These are phyloP conservation scores for Globisporangium orthogonon DNA, from an alignment of 352 stramenopile genomes.

Conservation along the genomic window DNA sequence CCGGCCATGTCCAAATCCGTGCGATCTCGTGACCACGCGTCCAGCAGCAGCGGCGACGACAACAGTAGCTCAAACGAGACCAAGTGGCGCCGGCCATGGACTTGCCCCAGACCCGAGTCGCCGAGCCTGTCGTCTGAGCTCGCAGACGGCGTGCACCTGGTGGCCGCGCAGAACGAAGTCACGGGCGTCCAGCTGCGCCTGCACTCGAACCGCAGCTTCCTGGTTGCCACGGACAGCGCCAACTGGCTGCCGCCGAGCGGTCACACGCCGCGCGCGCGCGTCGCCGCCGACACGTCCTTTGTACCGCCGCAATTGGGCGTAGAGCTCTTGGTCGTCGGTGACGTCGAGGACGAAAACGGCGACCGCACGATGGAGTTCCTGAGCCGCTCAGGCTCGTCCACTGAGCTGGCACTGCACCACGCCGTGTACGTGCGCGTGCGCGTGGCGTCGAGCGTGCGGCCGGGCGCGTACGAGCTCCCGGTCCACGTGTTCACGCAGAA, in stretches of 20 bases:
- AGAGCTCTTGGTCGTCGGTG: constrained; percentile 48
- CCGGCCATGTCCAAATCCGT: constrained; percentile 45
- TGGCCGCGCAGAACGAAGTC: constrained; percentile 45
- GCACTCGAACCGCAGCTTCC: constrained; percentile 45
- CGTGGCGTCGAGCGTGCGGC: constrained; percentile 21
- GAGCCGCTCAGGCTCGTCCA: constrained; percentile 27
- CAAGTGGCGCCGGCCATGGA: constrained; percentile 29
- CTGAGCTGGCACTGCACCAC: constrained; percentile 26
- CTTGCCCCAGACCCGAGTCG: constrained; percentile 23
- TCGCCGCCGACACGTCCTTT: constrained; percentile 48
- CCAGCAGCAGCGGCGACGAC: constrained; percentile 14
- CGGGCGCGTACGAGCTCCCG: constrained; percentile 57
- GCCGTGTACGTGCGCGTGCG: constrained; percentile 54
- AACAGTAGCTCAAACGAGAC: constrained; percentile 7
- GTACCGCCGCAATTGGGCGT: constrained; percentile 41
- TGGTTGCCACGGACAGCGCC: constrained; percentile 37
- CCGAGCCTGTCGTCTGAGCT: no score
- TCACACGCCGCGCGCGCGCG: constrained; percentile 47
- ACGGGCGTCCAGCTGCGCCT: constrained; percentile 50
- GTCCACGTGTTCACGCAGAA: constrained; percentile 61
- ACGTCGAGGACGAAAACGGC: constrained; percentile 52
- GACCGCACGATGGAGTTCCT: constrained; percentile 58
- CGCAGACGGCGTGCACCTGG: constrained; percentile 33
- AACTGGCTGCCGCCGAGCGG: constrained; percentile 57
- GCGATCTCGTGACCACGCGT: constrained; percentile 13